phyloP scores from a whole-genome alignment of 306 rosid species.

The Fragaria iinumae region DNA sequence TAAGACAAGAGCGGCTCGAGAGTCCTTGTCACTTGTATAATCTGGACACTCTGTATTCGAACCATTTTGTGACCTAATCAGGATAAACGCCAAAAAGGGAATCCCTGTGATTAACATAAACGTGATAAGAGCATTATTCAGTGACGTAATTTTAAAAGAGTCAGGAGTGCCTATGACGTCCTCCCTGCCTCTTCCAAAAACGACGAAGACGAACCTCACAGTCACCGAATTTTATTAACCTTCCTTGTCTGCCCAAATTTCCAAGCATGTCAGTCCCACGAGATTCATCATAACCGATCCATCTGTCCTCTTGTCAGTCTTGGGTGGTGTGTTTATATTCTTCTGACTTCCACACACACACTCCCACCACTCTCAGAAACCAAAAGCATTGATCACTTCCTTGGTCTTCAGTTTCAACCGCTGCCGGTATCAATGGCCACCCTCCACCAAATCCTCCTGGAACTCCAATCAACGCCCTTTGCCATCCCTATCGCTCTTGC shows the following conservation, averaged over 20 bases:
- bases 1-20: too few relatives aligned
- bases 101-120: background rate
- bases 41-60: too few relatives aligned
- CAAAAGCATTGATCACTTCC: too few relatives aligned
- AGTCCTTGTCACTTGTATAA: too few relatives aligned
- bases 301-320: background rate
- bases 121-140: too few relatives aligned
- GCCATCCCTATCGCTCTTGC: slow-evolving; percentile 40
- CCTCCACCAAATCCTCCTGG: slow-evolving; percentile 8
- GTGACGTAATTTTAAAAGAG: too few relatives aligned
- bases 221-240: background rate
- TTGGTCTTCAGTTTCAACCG: background rate
- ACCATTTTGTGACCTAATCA: background rate
- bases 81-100: background rate
- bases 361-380: too few relatives aligned
- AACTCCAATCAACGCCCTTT: slow-evolving; percentile 30
- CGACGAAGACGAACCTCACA: background rate
- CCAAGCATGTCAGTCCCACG: too few relatives aligned
- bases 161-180: background rate
- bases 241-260: background rate
- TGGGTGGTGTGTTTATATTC: background rate
- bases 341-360: background rate
- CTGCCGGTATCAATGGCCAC: slow-evolving; percentile 7
- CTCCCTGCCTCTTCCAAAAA: background rate
- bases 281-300: background rate